These are phyloP conservation scores for Aspergillus sclerotiicarbonarius DNA, from an alignment of 495 filamentous ascomycete genomes.

Conservation along the genomic window DNA sequence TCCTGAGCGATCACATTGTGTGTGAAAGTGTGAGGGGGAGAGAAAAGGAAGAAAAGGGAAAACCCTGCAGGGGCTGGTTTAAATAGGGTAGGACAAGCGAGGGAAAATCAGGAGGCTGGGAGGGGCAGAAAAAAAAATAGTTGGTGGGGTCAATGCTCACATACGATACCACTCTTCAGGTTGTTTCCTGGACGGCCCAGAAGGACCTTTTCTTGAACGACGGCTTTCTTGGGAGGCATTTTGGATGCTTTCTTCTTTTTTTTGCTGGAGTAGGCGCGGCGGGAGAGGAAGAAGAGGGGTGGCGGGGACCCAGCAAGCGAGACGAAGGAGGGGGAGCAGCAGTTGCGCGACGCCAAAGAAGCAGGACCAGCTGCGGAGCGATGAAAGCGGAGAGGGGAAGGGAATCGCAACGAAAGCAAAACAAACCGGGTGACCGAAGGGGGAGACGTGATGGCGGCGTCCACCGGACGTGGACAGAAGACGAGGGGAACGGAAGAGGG, in stretches of 20 bases:
- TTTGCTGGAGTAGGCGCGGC: conserved; percentile 41
- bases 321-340: conserved; percentile 30
- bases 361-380: conserved; percentile 54
- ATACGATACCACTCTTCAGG: conserved; percentile 99
- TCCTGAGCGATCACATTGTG: conserved; percentile 11
- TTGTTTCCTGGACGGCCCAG: conserved; percentile 96
- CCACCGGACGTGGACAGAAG: conserved; percentile 32
- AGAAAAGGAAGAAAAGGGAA: conserved; percentile 26
- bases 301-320: conserved; percentile 14
- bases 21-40: conserved; percentile 10
- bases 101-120: conserved; percentile 25
- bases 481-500: conserved; percentile 9
- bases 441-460: conserved; percentile 42
- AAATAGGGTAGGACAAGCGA: conserved; percentile 18
- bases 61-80: conserved; percentile 16
- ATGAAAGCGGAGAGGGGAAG: conserved; percentile 33
- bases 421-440: conserved; percentile 29
- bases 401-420: conserved; percentile 38
- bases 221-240: conserved; percentile 57
- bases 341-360: conserved; percentile 26
- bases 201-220: conserved; percentile 55
- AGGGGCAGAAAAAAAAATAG: conserved; percentile 30
- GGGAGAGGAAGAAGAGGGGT: conserved; percentile 26
- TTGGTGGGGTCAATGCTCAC: conserved; percentile 52
- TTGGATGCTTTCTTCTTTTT: conserved; percentile 41